Evolutionary conservation across 148 eudicot species (phyloP).

Genomic region (Cornus florida): DNA sequence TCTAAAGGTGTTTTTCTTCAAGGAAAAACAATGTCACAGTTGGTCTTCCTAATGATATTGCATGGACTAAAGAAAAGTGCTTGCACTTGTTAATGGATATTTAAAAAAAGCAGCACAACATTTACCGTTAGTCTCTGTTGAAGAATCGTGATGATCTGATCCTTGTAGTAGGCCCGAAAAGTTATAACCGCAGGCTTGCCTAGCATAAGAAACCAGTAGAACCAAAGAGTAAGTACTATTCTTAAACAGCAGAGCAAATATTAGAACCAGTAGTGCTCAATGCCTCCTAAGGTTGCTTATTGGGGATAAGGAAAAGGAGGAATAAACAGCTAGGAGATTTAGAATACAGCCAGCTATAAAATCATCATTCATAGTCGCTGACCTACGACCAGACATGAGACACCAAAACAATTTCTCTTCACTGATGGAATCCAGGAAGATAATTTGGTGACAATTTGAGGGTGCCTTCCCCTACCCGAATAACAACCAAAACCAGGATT

Average conservation of each 20-base stretch:
- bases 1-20: not conserved
- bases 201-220: constrained; percentile 29
- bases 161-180: constrained; percentile 88
- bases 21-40: not conserved
- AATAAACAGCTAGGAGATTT: too few species aligned
- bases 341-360: not conserved
- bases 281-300: not conserved
- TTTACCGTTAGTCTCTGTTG: constrained; percentile 65
- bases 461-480: not conserved
- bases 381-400: not conserved
- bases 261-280: not conserved
- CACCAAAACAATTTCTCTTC: not conserved
- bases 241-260: not conserved
- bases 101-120: constrained; percentile 2
- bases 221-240: constrained; percentile 3
- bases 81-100: not conserved
- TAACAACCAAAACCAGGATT: too few species aligned
- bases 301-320: not conserved
- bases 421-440: not conserved
- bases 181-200: constrained; percentile 81
- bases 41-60: not conserved
- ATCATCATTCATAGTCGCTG: not conserved
- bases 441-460: not conserved
- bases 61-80: not conserved
- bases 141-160: constrained; percentile 76